Percentiles rank a stretch among this genome's conserved stretches.
These are phyloP conservation scores for Botryosphaeria dothidea DNA, from an alignment of 2,329 filamentous ascomycete species.

Conservation along the genomic window DNA sequence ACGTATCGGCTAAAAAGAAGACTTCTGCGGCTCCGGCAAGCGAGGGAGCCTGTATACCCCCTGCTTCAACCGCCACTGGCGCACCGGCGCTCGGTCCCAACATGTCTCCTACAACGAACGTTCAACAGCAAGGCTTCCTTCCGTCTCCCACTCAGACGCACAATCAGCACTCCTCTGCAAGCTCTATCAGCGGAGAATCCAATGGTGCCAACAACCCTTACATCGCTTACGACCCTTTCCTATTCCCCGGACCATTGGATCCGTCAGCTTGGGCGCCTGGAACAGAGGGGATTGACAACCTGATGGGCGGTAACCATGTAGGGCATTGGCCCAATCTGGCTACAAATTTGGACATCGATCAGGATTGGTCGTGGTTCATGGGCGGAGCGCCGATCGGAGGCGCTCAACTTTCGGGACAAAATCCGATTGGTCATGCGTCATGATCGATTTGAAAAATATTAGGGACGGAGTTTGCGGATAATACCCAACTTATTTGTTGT, in stretches of 20 bases:
- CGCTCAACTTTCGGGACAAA: neutral
- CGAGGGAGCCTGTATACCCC: neutral
- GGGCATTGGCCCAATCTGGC: constrained; percentile 40
- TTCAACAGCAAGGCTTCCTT: constrained; percentile 20
- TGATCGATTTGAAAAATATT: neutral
- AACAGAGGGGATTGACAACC: constrained; percentile 20
- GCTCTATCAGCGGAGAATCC: neutral
- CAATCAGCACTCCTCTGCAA: neutral
- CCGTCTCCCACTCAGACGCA: neutral
- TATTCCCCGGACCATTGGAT: neutral
- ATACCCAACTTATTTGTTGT: neutral
- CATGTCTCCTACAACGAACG: constrained; percentile 22
- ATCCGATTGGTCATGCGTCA: neutral
- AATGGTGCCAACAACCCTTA: neutral
- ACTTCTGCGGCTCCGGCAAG: neutral
- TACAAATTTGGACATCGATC: constrained; percentile 32
- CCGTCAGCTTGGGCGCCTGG: neutral
- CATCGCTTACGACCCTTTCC: constrained; percentile 13
- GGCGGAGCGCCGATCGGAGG: constrained; percentile 27
- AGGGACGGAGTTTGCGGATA: neutral
- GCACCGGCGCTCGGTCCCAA: constrained; percentile 17
- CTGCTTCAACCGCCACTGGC: neutral
- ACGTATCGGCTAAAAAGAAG: neutral
- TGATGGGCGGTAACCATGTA: constrained; percentile 30
- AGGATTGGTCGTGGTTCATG: constrained; percentile 44